Percentiles rank a stretch among this genome's conserved stretches.
Evolutionary conservation across 2,329 filamentous ascomycete species (phyloP).

Genomic region (Colletotrichum sublineola): DNA sequence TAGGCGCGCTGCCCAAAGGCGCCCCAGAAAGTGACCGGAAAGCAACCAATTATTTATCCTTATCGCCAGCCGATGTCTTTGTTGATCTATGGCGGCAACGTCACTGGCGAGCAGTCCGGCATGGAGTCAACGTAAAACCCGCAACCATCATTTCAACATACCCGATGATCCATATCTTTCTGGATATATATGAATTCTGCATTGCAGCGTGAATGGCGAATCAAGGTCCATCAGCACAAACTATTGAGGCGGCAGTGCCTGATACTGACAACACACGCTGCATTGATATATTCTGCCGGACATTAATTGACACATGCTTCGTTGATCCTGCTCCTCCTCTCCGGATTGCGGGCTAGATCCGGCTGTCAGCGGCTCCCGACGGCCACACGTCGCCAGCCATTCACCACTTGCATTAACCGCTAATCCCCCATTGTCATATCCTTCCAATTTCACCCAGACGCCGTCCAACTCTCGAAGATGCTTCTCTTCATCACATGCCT

Average conservation of each 20-base stretch:
- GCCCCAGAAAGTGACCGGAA: background rate
- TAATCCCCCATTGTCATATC: background rate
- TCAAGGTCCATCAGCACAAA: background rate
- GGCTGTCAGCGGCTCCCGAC: background rate
- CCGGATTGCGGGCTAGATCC: conserved; percentile 14
- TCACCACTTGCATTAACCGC: conserved; percentile 13
- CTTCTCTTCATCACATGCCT: conserved; percentile 16
- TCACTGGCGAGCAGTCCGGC: conserved; percentile 3
- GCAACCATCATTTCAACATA: background rate
- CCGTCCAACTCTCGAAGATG: background rate
- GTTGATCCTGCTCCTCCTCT: background rate
- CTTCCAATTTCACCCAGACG: background rate
- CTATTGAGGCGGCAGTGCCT: background rate
- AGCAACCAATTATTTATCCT: background rate
- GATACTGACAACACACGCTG: background rate
- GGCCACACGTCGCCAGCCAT: background rate
- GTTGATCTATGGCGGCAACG: conserved; percentile 6
- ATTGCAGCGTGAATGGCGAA: no score
- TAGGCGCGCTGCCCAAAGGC: background rate
- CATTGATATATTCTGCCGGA: background rate
- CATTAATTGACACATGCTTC: conserved; percentile 17
- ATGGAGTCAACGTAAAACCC: background rate
- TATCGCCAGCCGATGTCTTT: background rate
- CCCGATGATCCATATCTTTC: background rate
- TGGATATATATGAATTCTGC: no score